phyloP scores from a whole-genome alignment of 306 rosid genomes.

The Betula pendula region DNA sequence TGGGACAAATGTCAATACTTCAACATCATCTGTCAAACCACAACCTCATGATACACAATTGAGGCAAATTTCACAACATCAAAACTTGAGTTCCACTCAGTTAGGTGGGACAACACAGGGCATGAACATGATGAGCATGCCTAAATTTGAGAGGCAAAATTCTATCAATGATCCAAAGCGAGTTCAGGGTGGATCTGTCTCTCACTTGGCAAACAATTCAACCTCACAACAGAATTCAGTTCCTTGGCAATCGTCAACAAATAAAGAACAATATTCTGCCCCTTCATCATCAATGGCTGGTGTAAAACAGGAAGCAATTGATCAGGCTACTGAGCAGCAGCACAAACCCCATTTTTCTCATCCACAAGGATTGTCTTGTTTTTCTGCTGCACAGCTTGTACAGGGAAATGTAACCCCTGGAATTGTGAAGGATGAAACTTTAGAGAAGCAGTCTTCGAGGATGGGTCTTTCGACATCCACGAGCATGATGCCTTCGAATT shows the following conservation, averaged over 20 bases:
- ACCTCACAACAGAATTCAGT: constrained; percentile 53
- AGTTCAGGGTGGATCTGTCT: constrained; percentile 63
- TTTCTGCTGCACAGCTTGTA: constrained; percentile 54
- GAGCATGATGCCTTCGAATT: constrained; percentile 45
- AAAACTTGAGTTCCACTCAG: constrained; percentile 53
- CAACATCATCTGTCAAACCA: constrained; percentile 55
- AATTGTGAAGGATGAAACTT: constrained; percentile 46
- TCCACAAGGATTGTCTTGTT: constrained; percentile 62
- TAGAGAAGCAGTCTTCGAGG: constrained; percentile 60
- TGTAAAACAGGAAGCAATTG: constrained; percentile 66
- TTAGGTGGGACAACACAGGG: constrained; percentile 58
- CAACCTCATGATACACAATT: constrained; percentile 65
- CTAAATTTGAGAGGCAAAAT: constrained; percentile 61
- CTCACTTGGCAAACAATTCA: constrained; percentile 50
- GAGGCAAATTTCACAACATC: constrained; percentile 70
- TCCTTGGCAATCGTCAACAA: constrained; percentile 64
- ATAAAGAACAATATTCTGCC: constrained; percentile 60
- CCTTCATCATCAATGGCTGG: constrained; percentile 47
- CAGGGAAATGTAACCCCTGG: constrained; percentile 59
- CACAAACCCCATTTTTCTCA: constrained; percentile 52
- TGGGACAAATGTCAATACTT: constrained; percentile 55
- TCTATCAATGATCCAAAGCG: constrained; percentile 61
- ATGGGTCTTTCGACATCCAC: constrained; percentile 53
- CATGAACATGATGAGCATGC: constrained; percentile 36
- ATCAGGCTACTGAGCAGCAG: constrained; percentile 69